Base-by-base conservation (phyloP, 495 filamentous ascomycete genomes). In the Recurvomyces mirabilis region DNA sequence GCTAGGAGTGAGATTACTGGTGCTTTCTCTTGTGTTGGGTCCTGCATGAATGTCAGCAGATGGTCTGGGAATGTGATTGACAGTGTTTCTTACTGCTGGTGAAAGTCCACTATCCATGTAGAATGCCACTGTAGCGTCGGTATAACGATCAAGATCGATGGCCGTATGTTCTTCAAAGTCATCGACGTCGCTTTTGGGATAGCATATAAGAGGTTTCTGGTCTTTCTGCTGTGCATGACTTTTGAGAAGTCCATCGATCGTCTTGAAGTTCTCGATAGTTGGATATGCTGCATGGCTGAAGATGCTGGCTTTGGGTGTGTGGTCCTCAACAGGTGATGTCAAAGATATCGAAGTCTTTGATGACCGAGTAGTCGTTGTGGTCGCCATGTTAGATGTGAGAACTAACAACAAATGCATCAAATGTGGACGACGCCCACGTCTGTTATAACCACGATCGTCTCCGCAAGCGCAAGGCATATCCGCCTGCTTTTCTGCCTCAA, bases 1-100 rank as follows among this genome's bases (percentile, higher is more conserved):
- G 60, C 66, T 12, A 72, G 59, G 6, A 72, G 36, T 1, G 60
- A 63, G 4, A 72, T 64, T 2, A 74, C 65, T n/a, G 65, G 50
- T 5, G 62, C 52, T 47, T 64, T 53, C 29, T 56, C 52, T 3
- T 28, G 36, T 1, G 24, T 26, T 5, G 42, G 15, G 14, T 51
- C 41, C 47, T 50, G 22, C 22, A 19, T 6, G 12, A 6, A 19
- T 4, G 5, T 36, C 15, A 30, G 31, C 14, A 31, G 28, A 18
- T 12, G 18, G n/a, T n/a, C n/a, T n/a, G n/a, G n/a, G n/a, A n/a
- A 42, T 19, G 4, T 49, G 9, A 18, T 15, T 21, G 18, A 13
- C 3, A 28, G 6, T 2, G 19, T 2, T 23, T 17, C 41, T 4
- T 50, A 50, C 47, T 14, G 42, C 48, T 40, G 41, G 24, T 20